Evolutionary conservation across 2,329 filamentous ascomycete genomes (phyloP).

Genomic region (Hyphodiscus sp.): DNA sequence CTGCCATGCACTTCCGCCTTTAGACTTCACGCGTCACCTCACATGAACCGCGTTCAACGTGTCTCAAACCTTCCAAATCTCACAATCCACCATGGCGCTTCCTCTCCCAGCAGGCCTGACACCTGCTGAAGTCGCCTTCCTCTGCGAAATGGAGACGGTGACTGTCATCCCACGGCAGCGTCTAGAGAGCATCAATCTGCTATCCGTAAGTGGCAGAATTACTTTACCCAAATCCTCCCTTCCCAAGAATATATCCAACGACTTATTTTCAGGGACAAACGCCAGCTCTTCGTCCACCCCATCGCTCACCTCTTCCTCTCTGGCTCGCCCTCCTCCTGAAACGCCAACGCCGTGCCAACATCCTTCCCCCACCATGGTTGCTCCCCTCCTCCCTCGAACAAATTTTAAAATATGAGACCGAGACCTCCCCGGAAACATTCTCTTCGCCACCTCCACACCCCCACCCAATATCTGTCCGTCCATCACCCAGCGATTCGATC

Average conservation of each 20-base stretch:
- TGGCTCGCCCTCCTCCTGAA: slow-evolving; percentile 96
- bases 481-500: slow-evolving; percentile 28
- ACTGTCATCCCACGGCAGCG: slow-evolving; percentile 88
- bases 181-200: slow-evolving; percentile 76
- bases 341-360: slow-evolving; percentile 88
- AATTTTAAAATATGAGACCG: slow-evolving; percentile 77
- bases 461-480: slow-evolving; percentile 35
- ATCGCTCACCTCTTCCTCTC: slow-evolving; percentile 72
- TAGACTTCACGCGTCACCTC: background rate
- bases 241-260: background rate
- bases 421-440: slow-evolving; percentile 63
- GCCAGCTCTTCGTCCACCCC: slow-evolving; percentile 70
- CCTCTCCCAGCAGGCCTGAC: slow-evolving; percentile 50
- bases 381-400: slow-evolving; percentile 66
- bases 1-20: background rate
- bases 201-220: slow-evolving; percentile 59
- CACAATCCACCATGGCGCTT: slow-evolving; percentile 25
- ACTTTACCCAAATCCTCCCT: slow-evolving; percentile 31
- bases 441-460: slow-evolving; percentile 68
- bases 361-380: slow-evolving; percentile 86
- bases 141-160: slow-evolving; percentile 96
- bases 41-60: slow-evolving; percentile 10
- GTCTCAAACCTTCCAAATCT: slow-evolving; percentile 2
- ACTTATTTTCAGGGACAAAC: slow-evolving; percentile 60
- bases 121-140: slow-evolving; percentile 83